Base-by-base conservation (phyloP, 2,329 filamentous ascomycete genomes). In the Penicillium rolfsii region DNA sequence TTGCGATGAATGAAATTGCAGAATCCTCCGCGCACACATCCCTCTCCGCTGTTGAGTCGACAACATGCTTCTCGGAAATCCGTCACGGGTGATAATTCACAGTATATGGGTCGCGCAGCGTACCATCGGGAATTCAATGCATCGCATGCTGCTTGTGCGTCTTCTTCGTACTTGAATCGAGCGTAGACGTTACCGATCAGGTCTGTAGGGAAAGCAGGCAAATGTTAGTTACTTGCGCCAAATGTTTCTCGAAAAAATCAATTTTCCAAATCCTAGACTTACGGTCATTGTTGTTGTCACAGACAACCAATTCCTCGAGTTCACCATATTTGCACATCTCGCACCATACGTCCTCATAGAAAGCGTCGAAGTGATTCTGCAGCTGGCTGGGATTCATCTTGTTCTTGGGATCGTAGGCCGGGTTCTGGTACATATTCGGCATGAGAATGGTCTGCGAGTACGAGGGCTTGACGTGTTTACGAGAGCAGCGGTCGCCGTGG, bases 1-100 rank as follows among this genome's bases (percentile, higher is more conserved):
- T 99, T 99, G 74, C 95, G 87, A 77, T 99, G 95, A 67, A 99
- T 99, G 78, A 99, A 99, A 79, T 99, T 99, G 85, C 95, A 99
- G 83, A 98, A 98, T 35, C 95, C 95, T 64, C 93, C 95, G 67
- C 95, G 86, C 46, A 97, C 93, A 79, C 95, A 99, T 48, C 95
- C 95, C 79, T 98, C 95, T 64, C 95, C 95, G 41, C 87, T 91
- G 74, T 99, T 99, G 28, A 98, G 84, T 57, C 95, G 87, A 80
- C 95, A 99, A 78, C 95, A 99, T 19, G 95, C 95, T 82, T 99
- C 95, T 76, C 95, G 86, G 79, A 99, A 99, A 81, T 99, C 95
- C 66, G 95, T 99, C 59, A 99, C 95, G 70, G 95, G 95, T 56
- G 89, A 93, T 59, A 99, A 83, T 81, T 99, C 95, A 87, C 94